These are phyloP conservation scores for Mortierella alpina DNA, from an alignment of 192 early-diverging fungal species.

Conservation along the genomic window DNA sequence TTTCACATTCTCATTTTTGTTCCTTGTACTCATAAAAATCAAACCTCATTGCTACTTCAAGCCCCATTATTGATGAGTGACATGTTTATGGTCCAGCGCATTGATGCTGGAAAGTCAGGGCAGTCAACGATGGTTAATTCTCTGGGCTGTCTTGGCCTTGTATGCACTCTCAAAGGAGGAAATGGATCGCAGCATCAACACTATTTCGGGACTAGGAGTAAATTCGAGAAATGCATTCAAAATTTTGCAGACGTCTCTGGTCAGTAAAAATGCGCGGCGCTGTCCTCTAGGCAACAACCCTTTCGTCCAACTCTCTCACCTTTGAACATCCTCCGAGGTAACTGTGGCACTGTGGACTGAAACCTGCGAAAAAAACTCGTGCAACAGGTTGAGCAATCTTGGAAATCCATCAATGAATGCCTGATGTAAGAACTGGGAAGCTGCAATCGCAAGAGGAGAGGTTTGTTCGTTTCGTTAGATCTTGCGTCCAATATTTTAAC, in stretches of 20 bases:
- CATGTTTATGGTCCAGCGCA: not conserved
- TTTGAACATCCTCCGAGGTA: constrained; percentile 62
- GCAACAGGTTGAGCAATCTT: constrained; percentile 58
- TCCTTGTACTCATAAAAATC: not conserved
- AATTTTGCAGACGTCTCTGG: no score
- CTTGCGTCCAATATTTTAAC: not conserved
- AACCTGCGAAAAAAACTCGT: constrained; percentile 66
- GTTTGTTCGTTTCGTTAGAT: not conserved
- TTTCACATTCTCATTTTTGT: not conserved
- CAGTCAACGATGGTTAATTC: constrained; percentile 14
- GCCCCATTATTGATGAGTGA: not conserved
- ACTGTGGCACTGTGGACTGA: constrained; percentile 56
- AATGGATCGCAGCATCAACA: constrained; percentile 54
- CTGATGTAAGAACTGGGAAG: constrained; percentile 63
- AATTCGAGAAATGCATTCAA: not conserved
- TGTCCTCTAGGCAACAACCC: not conserved
- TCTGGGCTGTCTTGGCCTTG: constrained; percentile 34
- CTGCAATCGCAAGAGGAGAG: constrained; percentile 23
- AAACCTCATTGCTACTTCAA: not conserved
- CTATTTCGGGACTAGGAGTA: constrained; percentile 43
- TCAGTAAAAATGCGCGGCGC: no score
- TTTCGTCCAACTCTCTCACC: constrained; percentile 16
- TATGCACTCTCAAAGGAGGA: constrained; percentile 49
- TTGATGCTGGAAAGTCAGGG: not conserved
- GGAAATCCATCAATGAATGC: constrained; percentile 66